Base-by-base conservation (phyloP, 306 rosid species). In the Fragaria nilgerrensis region DNA sequence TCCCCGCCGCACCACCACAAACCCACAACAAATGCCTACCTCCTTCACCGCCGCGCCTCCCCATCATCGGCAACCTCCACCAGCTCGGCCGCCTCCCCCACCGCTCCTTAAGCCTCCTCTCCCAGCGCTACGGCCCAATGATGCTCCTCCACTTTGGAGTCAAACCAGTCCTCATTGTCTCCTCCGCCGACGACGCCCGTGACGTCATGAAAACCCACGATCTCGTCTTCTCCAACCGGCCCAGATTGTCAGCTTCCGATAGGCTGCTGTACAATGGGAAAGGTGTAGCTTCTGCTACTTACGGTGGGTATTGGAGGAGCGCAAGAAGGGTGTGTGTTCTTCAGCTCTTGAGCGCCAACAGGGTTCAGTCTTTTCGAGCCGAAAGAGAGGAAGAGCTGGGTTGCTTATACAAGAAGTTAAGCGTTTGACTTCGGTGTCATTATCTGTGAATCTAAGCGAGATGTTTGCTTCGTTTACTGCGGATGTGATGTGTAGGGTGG, bases 241-340 rank as follows among this genome's bases (percentile, higher is more conserved):
- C 86, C 9, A 73, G 25, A 16, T 43, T 64, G 2, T 49, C 22
- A 43, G 43, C 48, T 0, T 0, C 50, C 10, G 50, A 80, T 0
- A 74, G 59, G 37, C 70, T 85, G 11, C 48, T 82, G 5, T 85
- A 80, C 63, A 5, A n/a, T 2, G 34, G 52, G 7, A 73, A 45
- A 34, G 80, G 78, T 39, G 29, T 82, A 5, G 36, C 84, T 1
- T 15, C 78, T 0, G 67, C 87, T 14, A 80, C 80, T 0, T 79
- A 81, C 14, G 90, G 87, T 5, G 90, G 84, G n/a, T 74, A 81
- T 5, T 86, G 90, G 90, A 69, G 84, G 43, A 87, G 84, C 13
- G 58, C 78, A 55, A 83, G 52, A 55, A 84, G 72, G 25, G 9
- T 78, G 2, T 72, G 77, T 2, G 82, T 82, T 3, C 58, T 81